Base-by-base conservation (phyloP, 139 green algal genomes). In the Chlorokybus atmophyticus region DNA sequence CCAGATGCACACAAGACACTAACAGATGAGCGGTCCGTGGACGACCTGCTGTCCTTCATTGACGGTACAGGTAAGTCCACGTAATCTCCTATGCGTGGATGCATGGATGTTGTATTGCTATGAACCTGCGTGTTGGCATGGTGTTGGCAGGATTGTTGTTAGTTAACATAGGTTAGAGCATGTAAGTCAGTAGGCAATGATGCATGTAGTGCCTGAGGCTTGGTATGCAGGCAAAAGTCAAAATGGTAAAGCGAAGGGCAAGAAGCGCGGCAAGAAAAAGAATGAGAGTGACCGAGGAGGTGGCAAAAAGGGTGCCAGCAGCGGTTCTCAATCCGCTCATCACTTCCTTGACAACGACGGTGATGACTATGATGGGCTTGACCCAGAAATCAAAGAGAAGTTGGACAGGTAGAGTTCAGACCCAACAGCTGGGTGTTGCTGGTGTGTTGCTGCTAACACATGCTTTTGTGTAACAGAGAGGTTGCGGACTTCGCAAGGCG, bases 21-120 rank as follows among this genome's bases (percentile, higher is more conserved):
- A n/a, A n/a, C n/a, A n/a, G n/a, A n/a, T n/a, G 50, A 70, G 27
- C 49, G 65, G 10, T 74, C 75, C 0, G 26, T 83, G 5, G 76
- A 83, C 0, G 75, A 83, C 62, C 64, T 83, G 23, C 64, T 83
- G 4, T 66, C 25, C 24, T 83, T 83, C 48, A 83, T 83, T 26
- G 70, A 83, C 40, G 56, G 3, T 30, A 31, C 23, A n/a, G 39
- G 19, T n/a, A 19, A n/a, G 39, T n/a, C 19, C 19, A 19, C 19
- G 39, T 19, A 47, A 19, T n/a, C 19, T 47, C 19, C 19, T 19
- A n/a, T n/a, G 39, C 39, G 19, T 47, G 19, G 39, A 47, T 47
- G 39, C 19, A 47, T n/a, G 39, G 39, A n/a, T 19, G 19, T n/a
- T 19, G 19, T 47, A 19, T 47, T 19, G 19, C 19, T 19, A 47